phyloP scores from a whole-genome alignment of 305 asterid genomes.

The Fraxinus albicans region DNA sequence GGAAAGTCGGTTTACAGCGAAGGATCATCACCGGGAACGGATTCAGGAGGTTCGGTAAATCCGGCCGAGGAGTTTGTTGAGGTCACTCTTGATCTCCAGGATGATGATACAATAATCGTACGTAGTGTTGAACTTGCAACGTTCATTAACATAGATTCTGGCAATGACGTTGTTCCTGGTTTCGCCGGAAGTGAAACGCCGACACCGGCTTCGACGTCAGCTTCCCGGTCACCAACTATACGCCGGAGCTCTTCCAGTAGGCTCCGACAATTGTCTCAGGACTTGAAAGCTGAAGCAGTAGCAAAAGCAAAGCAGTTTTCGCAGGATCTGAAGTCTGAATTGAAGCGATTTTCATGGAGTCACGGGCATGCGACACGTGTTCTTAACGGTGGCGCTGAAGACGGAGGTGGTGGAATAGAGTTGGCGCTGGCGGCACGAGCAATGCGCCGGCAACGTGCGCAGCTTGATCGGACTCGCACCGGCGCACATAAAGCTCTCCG shows the following conservation, averaged over 20 bases:
- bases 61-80: constrained; percentile 70
- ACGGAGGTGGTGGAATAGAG: constrained; percentile 51
- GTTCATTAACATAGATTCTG: constrained; percentile 47
- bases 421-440: constrained; percentile 92
- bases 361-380: constrained; percentile 63
- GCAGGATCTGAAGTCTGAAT: constrained; percentile 63
- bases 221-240: constrained; percentile 63
- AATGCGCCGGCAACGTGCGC: constrained; percentile 93
- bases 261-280: constrained; percentile 76
- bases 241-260: constrained; percentile 72
- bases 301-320: constrained; percentile 89
- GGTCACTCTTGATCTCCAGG: constrained; percentile 95
- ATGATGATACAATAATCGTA: constrained; percentile 80
- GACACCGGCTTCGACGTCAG: constrained; percentile 41
- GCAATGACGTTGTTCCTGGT: constrained; percentile 35
- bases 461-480: constrained; percentile 92
- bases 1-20: constrained; percentile 27
- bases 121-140: constrained; percentile 95
- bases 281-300: constrained; percentile 77
- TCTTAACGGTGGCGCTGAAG: constrained; percentile 35
- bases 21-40: constrained; percentile 58
- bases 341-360: constrained; percentile 71
- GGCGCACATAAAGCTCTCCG: constrained; percentile 84
- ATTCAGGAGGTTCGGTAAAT: constrained; percentile 29
- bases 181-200: constrained; percentile 36